Base-by-base conservation (phyloP, 768 basidiomycete genomes). In the Mycena amicta region DNA sequence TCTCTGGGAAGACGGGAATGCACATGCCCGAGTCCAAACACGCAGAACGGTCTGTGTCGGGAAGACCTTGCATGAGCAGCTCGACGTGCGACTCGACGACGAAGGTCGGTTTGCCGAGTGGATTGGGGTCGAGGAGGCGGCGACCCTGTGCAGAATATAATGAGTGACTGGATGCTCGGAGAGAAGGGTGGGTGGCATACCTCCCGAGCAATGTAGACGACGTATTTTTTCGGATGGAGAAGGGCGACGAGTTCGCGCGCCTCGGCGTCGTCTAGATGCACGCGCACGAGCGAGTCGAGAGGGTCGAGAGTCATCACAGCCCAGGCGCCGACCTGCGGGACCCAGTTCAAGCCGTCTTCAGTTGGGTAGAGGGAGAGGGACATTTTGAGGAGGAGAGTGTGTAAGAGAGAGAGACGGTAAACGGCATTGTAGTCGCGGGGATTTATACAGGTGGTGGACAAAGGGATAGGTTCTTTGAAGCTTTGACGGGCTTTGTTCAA, bases 11-110 rank as follows among this genome's bases (percentile, higher is more conserved):
- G 5, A 49, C 27, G 5, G 47, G 47, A 20, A 49, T 49, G 27
- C 47, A 49, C 47, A 49, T 49, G 6, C 47, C 27, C 6, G 47
- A 25, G 26, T 49, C 47, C 6, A 49, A 20, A 25, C 47, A 25
- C 13, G 22, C 22, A 4, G 5, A 5, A 23, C 25, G 25, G 47
- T 49, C 47, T 8, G 47, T 49, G 6, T 4, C 6, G 5, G 47
- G 47, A 28, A 49, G 47, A 20, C 47, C 47, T 49, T 49, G 47
- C 47, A 49, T 25, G 6, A 49, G 47, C 47, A 49, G 47, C n/a
- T 49, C 47, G 27, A 49, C 47, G 25, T 49, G 47, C 12, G 27
- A 25, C 26, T 49, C 47, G 25, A 4, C 12, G 27, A 28, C 26
- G 27, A 26, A 26, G 25, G 13, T 25, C 23, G 47, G 25, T 8